A percentile compares a stretch with the other conserved stretches of the same genome.
phyloP scores from a whole-genome alignment of 441 rosid species.

The Kokia cookei region DNA sequence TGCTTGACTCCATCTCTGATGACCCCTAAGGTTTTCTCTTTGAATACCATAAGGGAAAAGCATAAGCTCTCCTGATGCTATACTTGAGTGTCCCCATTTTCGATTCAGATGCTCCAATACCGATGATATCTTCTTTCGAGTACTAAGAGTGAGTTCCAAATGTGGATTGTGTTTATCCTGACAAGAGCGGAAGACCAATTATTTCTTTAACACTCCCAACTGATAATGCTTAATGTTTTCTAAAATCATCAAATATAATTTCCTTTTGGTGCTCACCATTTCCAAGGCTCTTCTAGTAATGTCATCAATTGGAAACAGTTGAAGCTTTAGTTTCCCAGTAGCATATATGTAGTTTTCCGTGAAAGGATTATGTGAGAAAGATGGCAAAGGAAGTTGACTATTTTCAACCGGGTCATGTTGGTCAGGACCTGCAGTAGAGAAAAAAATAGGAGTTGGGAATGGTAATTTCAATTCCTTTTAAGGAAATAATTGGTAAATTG shows the following conservation, averaged over 20 bases:
- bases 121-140: constrained; percentile 92
- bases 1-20: constrained; percentile 77
- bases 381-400: constrained; percentile 31
- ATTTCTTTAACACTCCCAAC: constrained; percentile 10
- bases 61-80: constrained; percentile 74
- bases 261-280: constrained; percentile 51
- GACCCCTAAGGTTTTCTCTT: constrained; percentile 50
- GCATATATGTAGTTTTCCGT: constrained; percentile 41
- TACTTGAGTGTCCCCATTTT: constrained; percentile 91
- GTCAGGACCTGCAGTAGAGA: constrained; percentile 31
- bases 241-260: constrained; percentile 14
- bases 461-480: constrained; percentile 13
- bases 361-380: constrained; percentile 40
- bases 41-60: constrained; percentile 72
- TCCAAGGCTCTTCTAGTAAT: constrained; percentile 78
- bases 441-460: constrained; percentile 11
- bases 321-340: constrained; percentile 80
- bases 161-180: constrained; percentile 94
- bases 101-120: constrained; percentile 88
- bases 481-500: constrained; percentile 11
- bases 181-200: constrained; percentile 22
- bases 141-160: constrained; percentile 92
- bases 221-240: not conserved
- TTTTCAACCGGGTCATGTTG: constrained; percentile 39
- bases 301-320: constrained; percentile 91